Evolutionary conservation across 23 red algal species (phyloP).

Genomic region (Gracilaria caudata): DNA sequence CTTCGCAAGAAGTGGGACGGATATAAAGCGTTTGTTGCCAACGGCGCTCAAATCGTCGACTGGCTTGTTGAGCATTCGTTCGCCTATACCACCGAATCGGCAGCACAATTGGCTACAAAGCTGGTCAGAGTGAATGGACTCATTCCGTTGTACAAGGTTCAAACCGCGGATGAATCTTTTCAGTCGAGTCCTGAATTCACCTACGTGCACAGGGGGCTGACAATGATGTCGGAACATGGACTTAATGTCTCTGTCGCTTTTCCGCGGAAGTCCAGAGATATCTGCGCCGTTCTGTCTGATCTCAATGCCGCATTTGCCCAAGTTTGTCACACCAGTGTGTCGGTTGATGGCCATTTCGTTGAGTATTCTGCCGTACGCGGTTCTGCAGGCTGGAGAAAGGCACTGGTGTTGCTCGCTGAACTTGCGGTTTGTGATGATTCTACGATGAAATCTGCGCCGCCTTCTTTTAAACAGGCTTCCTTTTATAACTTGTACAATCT

Average conservation of each 20-base stretch:
- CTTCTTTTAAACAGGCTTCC: conserved; percentile 37
- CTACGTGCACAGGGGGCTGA: conserved; percentile 51
- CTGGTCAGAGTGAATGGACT: conserved; percentile 46
- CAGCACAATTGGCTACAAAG: conserved; percentile 35
- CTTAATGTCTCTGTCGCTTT: conserved; percentile 38
- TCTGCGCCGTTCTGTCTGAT: conserved; percentile 42
- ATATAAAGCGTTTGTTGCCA: conserved; percentile 29
- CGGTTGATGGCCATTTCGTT: conserved; percentile 42
- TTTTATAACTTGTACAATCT: conserved; percentile 78
- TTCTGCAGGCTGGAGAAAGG: conserved; percentile 34
- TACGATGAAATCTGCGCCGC: not conserved
- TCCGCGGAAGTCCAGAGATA: conserved; percentile 3
- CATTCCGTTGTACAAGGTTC: conserved; percentile 44
- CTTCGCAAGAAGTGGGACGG: conserved; percentile 40
- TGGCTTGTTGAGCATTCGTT: conserved; percentile 48
- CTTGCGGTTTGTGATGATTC: conserved; percentile 36
- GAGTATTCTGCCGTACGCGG: conserved; percentile 49
- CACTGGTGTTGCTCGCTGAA: conserved; percentile 40
- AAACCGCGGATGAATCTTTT: conserved; percentile 36
- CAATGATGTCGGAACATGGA: conserved; percentile 26
- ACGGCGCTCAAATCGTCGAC: conserved; percentile 38
- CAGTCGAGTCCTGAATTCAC: not conserved
- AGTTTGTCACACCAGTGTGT: conserved; percentile 35
- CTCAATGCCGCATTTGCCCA: conserved; percentile 48
- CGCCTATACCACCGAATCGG: conserved; percentile 15